Conservation (phyloP, 192 early-diverging fungal genomes). For the Chytriomyces sp. region DNA sequence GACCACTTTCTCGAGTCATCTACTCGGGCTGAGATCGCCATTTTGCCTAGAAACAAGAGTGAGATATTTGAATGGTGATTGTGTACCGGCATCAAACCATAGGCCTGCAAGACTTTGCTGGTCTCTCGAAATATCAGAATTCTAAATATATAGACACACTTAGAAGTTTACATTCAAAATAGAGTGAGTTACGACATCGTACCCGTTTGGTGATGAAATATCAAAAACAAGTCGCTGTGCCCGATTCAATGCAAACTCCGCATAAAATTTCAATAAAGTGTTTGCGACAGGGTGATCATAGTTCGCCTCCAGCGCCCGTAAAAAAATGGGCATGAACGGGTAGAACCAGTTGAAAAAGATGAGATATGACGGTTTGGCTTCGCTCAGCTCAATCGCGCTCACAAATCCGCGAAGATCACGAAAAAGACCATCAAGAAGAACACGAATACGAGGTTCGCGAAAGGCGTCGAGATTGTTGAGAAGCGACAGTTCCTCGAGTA, state of each 20-base stretch:
- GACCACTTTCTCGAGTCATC: conserved; percentile 42
- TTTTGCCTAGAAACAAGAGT: conserved; percentile 12
- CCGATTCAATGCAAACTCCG: conserved; percentile 83
- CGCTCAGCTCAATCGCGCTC: conserved; percentile 51
- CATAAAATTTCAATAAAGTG: conserved; percentile 72
- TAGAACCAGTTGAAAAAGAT: conserved; percentile 89
- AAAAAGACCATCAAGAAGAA: conserved; percentile 58
- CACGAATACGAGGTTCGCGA: conserved; percentile 5
- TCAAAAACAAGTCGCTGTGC: conserved; percentile 79
- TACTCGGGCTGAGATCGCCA: conserved; percentile 10
- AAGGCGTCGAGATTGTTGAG: conserved; percentile 1
- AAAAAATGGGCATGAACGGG: conserved; percentile 66
- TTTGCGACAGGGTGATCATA: conserved; percentile 64
- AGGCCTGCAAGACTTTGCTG: conserved; percentile 63
- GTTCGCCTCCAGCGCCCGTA: conserved; percentile 71
- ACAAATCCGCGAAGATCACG: conserved; percentile 79
- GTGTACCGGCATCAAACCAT: conserved; percentile 44
- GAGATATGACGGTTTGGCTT: conserved; percentile 57
- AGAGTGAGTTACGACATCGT: too few relatives aligned
- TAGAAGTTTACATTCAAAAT: too few relatives aligned
- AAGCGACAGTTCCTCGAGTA: conserved; percentile 47
- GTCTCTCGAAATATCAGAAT: conserved; percentile 89
- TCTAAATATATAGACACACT: conserved; percentile 6
- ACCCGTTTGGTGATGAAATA: conserved; percentile 80
- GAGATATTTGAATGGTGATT: conserved; percentile 1